Conservation (phyloP, 805 yeast genomes). For the Starmerella floricola region DNA sequence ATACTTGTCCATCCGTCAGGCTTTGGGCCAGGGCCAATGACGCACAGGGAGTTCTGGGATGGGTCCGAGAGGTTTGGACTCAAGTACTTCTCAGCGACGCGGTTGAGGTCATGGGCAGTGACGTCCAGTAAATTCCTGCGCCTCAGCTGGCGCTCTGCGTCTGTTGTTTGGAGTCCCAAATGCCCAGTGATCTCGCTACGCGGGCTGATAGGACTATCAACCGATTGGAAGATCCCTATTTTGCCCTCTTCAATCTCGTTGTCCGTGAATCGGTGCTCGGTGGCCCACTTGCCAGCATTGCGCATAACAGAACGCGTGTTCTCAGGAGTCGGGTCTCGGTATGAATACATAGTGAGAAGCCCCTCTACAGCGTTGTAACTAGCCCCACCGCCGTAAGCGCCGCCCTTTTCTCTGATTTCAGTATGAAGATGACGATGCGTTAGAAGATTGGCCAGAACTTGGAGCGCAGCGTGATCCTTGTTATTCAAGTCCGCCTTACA, state of each 20-base stretch:
- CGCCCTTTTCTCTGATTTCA: conserved; percentile 88
- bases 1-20: conserved; percentile 14
- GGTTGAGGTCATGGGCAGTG: conserved; percentile 44
- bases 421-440: conserved; percentile 77
- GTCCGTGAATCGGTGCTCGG: conserved; percentile 41
- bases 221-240: conserved; percentile 74
- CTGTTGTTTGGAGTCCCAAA: conserved; percentile 59
- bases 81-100: conserved; percentile 54
- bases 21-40: conserved; percentile 19
- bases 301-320: conserved; percentile 53
- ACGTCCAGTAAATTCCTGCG: conserved; percentile 65
- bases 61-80: conserved; percentile 4
- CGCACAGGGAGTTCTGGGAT: conserved; percentile 12
- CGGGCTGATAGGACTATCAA: conserved; percentile 82
- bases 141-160: conserved; percentile 67
- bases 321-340: conserved; percentile 82
- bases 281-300: conserved; percentile 40
- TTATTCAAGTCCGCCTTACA: conserved; percentile 44
- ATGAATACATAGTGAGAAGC: conserved; percentile 68
- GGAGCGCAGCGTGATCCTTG: conserved; percentile 74
- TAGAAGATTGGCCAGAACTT: conserved; percentile 64
- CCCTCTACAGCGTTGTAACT: conserved; percentile 73
- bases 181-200: conserved; percentile 59
- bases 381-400: conserved; percentile 97
- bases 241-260: conserved; percentile 79